Evolutionary conservation across 106 monocot genomes (phyloP).

Genomic region (Dactylorhiza incarnata): DNA sequence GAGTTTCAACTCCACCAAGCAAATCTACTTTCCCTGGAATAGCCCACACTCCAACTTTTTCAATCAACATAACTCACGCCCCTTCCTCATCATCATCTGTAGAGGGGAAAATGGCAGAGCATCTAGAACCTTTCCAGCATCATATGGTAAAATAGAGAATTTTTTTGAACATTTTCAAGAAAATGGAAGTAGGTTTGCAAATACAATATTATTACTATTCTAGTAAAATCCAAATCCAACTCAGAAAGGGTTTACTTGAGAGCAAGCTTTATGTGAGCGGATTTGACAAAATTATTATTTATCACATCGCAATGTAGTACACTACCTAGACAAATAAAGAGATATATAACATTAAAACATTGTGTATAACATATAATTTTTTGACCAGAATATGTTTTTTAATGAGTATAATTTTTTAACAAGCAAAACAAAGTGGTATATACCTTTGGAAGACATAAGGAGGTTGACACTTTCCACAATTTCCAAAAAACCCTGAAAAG

Average conservation of each 20-base stretch:
- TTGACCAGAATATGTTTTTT: neutral
- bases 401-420: too few relatives aligned
- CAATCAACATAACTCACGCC: conserved; percentile 86
- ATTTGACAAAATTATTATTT: conserved; percentile 96
- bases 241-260: conserved; percentile 96
- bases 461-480: conserved; percentile 99
- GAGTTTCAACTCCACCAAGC: conserved; percentile 85
- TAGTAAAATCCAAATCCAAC: too few relatives aligned
- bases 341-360: conserved; percentile 8
- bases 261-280: too few relatives aligned
- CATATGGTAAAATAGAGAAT: conserved; percentile 93
- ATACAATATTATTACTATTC: too few relatives aligned
- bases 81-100: conserved; percentile 65
- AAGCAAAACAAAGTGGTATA: conserved; percentile 1
- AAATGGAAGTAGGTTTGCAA: too few relatives aligned
- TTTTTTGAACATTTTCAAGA: too few relatives aligned
- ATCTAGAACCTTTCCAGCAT: conserved; percentile 90
- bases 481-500: conserved; percentile 86
- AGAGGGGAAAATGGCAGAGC: conserved; percentile 71
- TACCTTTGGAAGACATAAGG: conserved; percentile 99
- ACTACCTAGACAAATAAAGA: conserved; percentile 47
- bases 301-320: conserved; percentile 97
- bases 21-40: conserved; percentile 86
- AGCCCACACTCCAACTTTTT: conserved; percentile 92
- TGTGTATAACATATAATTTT: neutral